These are phyloP conservation scores for Lyophyllum atratum DNA, from an alignment of 768 basidiomycete species.

Conservation along the genomic window DNA sequence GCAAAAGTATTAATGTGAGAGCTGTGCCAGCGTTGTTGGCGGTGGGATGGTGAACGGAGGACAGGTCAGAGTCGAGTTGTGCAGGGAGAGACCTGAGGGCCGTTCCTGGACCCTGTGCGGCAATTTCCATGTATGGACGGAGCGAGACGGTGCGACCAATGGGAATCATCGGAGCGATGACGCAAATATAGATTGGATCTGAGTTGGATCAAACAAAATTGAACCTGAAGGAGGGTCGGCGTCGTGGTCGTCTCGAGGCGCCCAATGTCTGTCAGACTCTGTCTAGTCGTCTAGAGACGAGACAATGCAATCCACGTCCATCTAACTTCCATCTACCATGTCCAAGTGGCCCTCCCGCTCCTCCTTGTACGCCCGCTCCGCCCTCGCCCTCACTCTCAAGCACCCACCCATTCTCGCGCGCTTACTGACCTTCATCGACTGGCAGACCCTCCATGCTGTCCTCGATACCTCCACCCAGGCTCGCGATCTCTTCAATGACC, in stretches of 20 bases:
- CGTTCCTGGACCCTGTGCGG: background rate
- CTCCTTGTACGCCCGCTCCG: background rate
- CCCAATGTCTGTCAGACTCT: conserved; percentile 16
- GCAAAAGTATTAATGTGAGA: too few species aligned
- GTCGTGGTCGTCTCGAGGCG: conserved; percentile 10
- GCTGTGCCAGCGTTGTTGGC: too few species aligned
- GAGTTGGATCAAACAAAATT: conserved; percentile 4
- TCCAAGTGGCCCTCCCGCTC: too few species aligned
- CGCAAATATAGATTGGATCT: conserved; percentile 12
- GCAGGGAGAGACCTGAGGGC: background rate
- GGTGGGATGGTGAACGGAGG: too few species aligned
- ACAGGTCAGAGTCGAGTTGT: too few species aligned
- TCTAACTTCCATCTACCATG: background rate
- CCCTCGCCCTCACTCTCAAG: conserved; percentile 6
- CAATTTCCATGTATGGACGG: background rate
- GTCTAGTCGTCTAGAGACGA: too few species aligned
- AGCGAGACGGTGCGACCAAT: background rate
- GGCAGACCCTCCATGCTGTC: conserved; percentile 41
- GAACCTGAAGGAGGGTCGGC: conserved; percentile 2
- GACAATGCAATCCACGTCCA: background rate
- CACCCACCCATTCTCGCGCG: conserved; percentile 25
- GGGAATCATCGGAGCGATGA: background rate
- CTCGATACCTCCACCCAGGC: conserved; percentile 36
- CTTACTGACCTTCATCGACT: conserved; percentile 35
- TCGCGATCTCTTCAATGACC: conserved; percentile 30